Conservation (phyloP, 805 yeast species). For the Saccharomycopsis sp. region DNA sequence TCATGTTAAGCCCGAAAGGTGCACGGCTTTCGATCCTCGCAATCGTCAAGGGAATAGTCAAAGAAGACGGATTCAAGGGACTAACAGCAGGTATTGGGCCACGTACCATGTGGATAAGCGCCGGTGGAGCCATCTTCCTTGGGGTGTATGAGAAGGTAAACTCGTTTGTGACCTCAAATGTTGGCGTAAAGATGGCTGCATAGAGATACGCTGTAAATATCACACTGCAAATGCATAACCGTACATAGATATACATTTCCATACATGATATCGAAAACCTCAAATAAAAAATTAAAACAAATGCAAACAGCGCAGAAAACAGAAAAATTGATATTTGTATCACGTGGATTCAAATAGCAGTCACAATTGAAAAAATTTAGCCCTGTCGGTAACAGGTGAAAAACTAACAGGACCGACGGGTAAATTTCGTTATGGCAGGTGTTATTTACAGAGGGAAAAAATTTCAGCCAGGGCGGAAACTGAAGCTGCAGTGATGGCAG, state of each 20-base stretch:
- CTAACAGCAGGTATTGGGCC: conserved; percentile 89
- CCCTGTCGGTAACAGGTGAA: neutral
- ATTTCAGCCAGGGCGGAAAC: neutral
- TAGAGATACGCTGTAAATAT: neutral
- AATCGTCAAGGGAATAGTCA: conserved; percentile 46
- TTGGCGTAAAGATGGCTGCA: neutral
- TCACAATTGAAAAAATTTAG: neutral
- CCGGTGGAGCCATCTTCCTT: conserved; percentile 95
- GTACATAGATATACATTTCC: too few species aligned
- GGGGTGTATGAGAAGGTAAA: conserved; percentile 83
- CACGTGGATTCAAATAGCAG: neutral
- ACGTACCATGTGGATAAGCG: conserved; percentile 94
- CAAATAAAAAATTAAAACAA: too few species aligned
- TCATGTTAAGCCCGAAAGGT: conserved; percentile 60
- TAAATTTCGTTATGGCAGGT: neutral
- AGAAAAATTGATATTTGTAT: too few species aligned
- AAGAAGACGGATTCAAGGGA: conserved; percentile 67
- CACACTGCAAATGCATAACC: neutral
- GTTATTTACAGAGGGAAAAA: neutral
- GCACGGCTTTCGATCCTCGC: conserved; percentile 38
- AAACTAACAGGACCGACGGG: neutral
- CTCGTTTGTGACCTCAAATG: neutral
- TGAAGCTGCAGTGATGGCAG: neutral
- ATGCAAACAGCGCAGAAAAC: too few species aligned
- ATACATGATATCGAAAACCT: too few species aligned